Percentiles rank a stretch among this genome's conserved stretches.
phyloP scores from a whole-genome alignment of 2,329 filamentous ascomycete species.

The Alternaria arborescens region DNA sequence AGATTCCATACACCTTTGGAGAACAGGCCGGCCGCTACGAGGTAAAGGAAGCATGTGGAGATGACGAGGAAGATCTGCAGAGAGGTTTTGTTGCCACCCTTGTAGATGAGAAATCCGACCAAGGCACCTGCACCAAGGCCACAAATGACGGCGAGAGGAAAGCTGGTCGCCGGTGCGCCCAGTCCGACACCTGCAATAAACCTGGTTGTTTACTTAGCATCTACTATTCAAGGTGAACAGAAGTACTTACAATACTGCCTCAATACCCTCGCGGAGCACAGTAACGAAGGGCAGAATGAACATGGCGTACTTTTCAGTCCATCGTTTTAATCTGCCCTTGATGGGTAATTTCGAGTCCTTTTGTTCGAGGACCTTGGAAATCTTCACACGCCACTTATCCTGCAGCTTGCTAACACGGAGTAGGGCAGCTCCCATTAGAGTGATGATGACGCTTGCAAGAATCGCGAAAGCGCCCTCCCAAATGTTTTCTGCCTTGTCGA shows the following conservation, averaged over 20 bases:
- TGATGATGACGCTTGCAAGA: conserved; percentile 80
- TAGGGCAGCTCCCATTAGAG: conserved; percentile 79
- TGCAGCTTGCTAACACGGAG: conserved; percentile 84
- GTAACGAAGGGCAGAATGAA: conserved; percentile 88
- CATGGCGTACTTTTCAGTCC: conserved; percentile 82
- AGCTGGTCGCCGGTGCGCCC: conserved; percentile 74
- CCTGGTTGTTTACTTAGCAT: conserved; percentile 10
- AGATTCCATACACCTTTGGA: conserved; percentile 79
- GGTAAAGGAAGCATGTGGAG: conserved; percentile 84
- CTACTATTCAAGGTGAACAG: neutral
- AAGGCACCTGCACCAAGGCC: conserved; percentile 72
- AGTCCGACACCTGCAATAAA: conserved; percentile 88
- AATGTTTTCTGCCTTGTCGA: conserved; percentile 73
- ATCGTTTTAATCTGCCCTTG: conserved; percentile 65
- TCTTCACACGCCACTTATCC: conserved; percentile 86
- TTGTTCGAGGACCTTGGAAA: conserved; percentile 72
- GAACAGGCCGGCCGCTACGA: conserved; percentile 84
- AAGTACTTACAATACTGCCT: conserved; percentile 71
- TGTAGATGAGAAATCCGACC: conserved; percentile 80
- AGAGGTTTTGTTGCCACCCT: conserved; percentile 70
- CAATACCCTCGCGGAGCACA: conserved; percentile 84
- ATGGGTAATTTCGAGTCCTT: conserved; percentile 54
- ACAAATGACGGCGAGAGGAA: conserved; percentile 78
- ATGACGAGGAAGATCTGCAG: conserved; percentile 81
- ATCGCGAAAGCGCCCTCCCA: conserved; percentile 84